Evolutionary conservation across 441 rosid species (phyloP).

Genomic region (Pelargonium citronellum): DNA sequence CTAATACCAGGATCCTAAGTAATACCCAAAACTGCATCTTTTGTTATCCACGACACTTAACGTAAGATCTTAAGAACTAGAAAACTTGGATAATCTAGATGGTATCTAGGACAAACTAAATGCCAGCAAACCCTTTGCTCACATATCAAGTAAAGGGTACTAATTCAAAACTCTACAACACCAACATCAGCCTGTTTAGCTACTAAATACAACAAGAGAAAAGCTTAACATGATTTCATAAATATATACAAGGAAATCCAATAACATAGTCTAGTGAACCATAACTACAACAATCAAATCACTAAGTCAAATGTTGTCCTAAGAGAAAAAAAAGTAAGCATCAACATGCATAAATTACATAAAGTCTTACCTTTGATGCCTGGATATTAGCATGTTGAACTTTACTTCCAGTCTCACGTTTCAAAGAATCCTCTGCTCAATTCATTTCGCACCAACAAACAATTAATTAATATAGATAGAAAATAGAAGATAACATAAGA

Average conservation of each 20-base stretch:
- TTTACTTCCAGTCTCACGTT: conserved; percentile 27
- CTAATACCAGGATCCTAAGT: background rate
- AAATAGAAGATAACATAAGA: background rate
- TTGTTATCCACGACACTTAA: too few relatives aligned
- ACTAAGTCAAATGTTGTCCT: background rate
- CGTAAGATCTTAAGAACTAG: too few relatives aligned
- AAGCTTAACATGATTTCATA: background rate
- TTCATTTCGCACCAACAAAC: background rate
- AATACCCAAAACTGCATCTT: background rate
- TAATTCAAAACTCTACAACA: background rate
- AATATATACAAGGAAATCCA: background rate
- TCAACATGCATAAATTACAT: background rate
- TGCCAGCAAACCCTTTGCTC: too few relatives aligned
- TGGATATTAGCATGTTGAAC: conserved; percentile 34
- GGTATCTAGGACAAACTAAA: too few relatives aligned
- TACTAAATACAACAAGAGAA: background rate
- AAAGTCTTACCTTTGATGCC: conserved; percentile 51
- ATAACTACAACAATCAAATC: background rate
- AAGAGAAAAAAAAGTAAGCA: background rate
- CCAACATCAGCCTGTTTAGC: background rate
- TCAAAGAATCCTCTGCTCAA: conserved; percentile 26
- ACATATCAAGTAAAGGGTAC: too few relatives aligned
- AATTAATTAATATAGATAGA: background rate
- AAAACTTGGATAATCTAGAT: too few relatives aligned
- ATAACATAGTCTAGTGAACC: background rate